Evolutionary conservation across 1,284 basidiomycete species (phyloP), one percentile per base, ranked within the genome.

Genomic region (Inonotus hispidus): DNA sequence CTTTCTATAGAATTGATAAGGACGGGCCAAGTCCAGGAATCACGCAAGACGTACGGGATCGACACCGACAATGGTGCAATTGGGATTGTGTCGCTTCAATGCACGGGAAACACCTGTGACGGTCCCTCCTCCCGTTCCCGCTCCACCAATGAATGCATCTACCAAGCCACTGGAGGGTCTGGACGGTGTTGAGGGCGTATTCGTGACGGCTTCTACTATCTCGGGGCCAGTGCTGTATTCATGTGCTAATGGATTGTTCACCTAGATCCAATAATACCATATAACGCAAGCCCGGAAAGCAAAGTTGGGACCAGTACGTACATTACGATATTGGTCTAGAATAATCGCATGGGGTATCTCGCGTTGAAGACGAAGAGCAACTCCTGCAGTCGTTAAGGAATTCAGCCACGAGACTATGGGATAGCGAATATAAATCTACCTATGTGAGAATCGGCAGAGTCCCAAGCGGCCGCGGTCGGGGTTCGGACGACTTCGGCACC

Each of bases 91-190:
- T 69, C 88, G 89, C 75, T 92, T 91, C 69, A 98, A 78, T 1
- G 90, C 92, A 37, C 87, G 81, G 5, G 93, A 90, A 29, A 95
- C 74, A 3, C 96, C 96, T 19, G 91, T 92, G 64, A 99, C 79
- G 0, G 96, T 98, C 8, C 96, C 96, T 32, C 96, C 96, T 32
- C 96, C 96, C 0, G 96, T 99, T 7, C 96, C 96, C 10, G 95
- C 93, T 4, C 93, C 88, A 4, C 88, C 92, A n/a, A 97, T 74
- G 46, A 98, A 77, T 0, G 87, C 88, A 69, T 95, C 90, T 23
- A 98, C 90, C 69, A 87, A 87, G 59, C 81, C 80, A 5, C 83
- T 84, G 0, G 88, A 90, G 0, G 82, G 82, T 46, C 72, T 77
- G 13, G 70, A 69, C 1, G 76, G 65, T 0, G 84, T 84, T 7